phyloP scores from a whole-genome alignment of 306 rosid species.

The Alnus rubra region DNA sequence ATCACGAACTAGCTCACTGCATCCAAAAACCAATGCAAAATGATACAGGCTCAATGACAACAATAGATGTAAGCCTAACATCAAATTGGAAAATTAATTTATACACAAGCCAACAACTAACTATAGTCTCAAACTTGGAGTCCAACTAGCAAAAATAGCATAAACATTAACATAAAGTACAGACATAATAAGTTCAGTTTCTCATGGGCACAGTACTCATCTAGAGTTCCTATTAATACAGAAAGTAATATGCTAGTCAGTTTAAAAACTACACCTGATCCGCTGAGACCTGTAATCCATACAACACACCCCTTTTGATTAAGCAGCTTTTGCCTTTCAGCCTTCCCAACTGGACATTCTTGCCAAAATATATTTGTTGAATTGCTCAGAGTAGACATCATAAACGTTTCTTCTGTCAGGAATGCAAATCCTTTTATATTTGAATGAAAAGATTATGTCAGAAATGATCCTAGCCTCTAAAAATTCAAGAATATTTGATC shows the following conservation, averaged over 20 bases:
- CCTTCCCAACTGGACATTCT: constrained; percentile 68
- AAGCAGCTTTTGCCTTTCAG: constrained; percentile 79
- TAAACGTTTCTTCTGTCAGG: constrained; percentile 30
- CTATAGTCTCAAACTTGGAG: background rate
- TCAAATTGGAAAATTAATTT: background rate
- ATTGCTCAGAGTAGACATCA: constrained; percentile 61
- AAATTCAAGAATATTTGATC: background rate
- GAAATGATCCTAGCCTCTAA: background rate
- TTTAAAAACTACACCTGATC: constrained; percentile 60
- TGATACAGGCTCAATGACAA: background rate
- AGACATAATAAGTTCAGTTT: background rate
- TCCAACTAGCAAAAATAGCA: background rate
- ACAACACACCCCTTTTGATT: constrained; percentile 87
- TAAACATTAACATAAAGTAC: background rate
- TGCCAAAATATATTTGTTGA: constrained; percentile 87
- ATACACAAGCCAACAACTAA: background rate
- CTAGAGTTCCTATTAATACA: background rate
- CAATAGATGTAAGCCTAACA: background rate
- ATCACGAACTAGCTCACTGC: too few relatives aligned
- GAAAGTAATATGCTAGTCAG: constrained; percentile 8
- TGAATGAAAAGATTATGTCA: background rate
- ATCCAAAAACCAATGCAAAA: background rate
- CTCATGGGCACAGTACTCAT: background rate
- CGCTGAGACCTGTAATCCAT: constrained; percentile 93
- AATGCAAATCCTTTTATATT: background rate